phyloP scores from a whole-genome alignment of 768 basidiomycete genomes.

The Mycena galopus region DNA sequence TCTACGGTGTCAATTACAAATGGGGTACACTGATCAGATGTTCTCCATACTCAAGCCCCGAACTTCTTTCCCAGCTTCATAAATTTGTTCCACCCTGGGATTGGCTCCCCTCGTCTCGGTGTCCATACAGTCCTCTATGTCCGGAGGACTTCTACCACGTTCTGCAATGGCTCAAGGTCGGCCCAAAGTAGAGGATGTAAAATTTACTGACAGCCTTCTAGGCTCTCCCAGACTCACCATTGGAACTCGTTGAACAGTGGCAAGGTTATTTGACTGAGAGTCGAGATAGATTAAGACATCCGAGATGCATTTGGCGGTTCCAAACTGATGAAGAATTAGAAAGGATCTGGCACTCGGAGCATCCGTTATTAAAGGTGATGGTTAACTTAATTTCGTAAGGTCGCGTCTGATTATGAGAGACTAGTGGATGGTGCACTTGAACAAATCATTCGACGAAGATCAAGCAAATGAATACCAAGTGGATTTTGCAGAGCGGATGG shows the following conservation, averaged over 20 bases:
- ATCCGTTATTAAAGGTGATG: too few relatives aligned
- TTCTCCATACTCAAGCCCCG: neutral
- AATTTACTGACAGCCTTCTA: neutral
- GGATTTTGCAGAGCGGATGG: too few relatives aligned
- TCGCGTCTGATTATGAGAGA: too few relatives aligned
- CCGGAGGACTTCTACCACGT: neutral
- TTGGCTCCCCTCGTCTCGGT: neutral
- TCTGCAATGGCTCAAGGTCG: neutral
- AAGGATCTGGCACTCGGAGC: too few relatives aligned
- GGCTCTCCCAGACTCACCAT: neutral
- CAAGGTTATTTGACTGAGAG: neutral
- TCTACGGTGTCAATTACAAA: neutral
- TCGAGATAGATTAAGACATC: too few relatives aligned
- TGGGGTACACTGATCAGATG: neutral
- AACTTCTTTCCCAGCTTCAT: neutral
- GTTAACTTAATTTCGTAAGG: too few relatives aligned
- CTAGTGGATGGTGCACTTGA: too few relatives aligned
- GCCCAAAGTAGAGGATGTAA: neutral
- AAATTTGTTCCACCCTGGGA: neutral
- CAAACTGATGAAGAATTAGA: too few relatives aligned
- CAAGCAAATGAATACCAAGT: too few relatives aligned
- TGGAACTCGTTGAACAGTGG: neutral
- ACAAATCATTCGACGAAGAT: too few relatives aligned
- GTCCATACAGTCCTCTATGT: neutral
- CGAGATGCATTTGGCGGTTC: too few relatives aligned